Evolutionary conservation across 192 early-diverging fungal genomes (phyloP).

Genomic region (Rhizoclosmatium globosum): DNA sequence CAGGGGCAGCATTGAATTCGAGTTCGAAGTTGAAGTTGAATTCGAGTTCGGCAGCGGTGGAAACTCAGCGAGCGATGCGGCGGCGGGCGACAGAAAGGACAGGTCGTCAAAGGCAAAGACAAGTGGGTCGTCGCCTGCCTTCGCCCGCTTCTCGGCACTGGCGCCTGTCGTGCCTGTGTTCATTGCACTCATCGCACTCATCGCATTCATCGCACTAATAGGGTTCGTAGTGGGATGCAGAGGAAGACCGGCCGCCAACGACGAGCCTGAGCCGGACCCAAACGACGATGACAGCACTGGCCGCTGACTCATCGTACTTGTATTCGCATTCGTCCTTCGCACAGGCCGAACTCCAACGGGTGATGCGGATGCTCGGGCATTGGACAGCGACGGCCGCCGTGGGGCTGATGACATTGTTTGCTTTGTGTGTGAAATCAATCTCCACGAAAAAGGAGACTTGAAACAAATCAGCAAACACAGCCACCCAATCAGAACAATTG

Average conservation of each 20-base stretch:
- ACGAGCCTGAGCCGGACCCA: too few relatives aligned
- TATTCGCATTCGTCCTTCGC: not conserved
- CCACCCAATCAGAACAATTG: not conserved
- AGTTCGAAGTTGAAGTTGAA: too few relatives aligned
- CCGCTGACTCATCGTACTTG: not conserved
- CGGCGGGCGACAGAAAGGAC: slow-evolving; percentile 10
- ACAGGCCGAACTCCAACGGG: not conserved
- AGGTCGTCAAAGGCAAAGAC: slow-evolving; percentile 34
- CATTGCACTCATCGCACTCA: too few relatives aligned
- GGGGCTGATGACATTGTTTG: not conserved
- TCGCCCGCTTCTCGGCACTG: not conserved
- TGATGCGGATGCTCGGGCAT: not conserved
- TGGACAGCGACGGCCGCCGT: not conserved
- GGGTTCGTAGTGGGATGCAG: too few relatives aligned
- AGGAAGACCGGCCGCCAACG: too few relatives aligned
- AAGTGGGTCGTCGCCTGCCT: not conserved
- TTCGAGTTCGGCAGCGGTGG: not conserved
- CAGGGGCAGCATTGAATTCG: too few relatives aligned
- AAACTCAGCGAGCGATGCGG: not conserved
- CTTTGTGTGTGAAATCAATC: not conserved
- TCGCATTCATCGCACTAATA: too few relatives aligned
- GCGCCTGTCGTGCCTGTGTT: too few relatives aligned
- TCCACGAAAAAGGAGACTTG: not conserved
- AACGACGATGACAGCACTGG: too few relatives aligned
- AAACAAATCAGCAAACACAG: not conserved